Conservation (phyloP, 305 asterid species). For the Fraxinus xanthoxyloides region DNA sequence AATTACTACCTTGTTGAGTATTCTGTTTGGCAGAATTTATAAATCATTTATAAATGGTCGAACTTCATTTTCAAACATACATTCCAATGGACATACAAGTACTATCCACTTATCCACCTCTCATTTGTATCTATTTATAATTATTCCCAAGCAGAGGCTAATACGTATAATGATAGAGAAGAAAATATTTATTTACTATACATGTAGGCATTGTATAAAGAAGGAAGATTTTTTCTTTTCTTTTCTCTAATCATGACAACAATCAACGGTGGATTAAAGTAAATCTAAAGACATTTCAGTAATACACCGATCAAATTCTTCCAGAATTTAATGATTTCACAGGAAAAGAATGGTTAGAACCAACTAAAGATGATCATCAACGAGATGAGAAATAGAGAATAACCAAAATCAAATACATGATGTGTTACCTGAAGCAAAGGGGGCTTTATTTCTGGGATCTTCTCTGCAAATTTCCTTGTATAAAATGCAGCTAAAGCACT, state of each 20-base stretch:
- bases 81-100: background rate
- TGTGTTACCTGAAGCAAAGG: constrained; percentile 86
- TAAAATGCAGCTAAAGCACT: constrained; percentile 97
- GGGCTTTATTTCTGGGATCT: constrained; percentile 67
- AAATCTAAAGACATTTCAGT: background rate
- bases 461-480: constrained; percentile 77
- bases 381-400: constrained; percentile 11
- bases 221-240: constrained; percentile 1
- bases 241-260: constrained; percentile 2
- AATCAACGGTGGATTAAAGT: constrained; percentile 17
- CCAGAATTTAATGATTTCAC: constrained; percentile 8
- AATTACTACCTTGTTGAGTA: background rate
- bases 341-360: background rate
- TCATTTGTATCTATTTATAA: background rate
- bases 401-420: constrained; percentile 22
- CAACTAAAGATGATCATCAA: constrained; percentile 12
- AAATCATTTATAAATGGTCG: background rate
- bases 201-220: constrained; percentile 1
- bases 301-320: background rate
- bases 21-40: background rate
- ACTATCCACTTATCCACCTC: background rate
- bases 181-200: background rate
- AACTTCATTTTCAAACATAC: background rate
- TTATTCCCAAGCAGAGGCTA: background rate
- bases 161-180: background rate